Percentiles rank a stretch among this genome's conserved stretches.
Evolutionary conservation across 495 filamentous ascomycete species (phyloP).

Genomic region (Daldinia bambusicola): DNA sequence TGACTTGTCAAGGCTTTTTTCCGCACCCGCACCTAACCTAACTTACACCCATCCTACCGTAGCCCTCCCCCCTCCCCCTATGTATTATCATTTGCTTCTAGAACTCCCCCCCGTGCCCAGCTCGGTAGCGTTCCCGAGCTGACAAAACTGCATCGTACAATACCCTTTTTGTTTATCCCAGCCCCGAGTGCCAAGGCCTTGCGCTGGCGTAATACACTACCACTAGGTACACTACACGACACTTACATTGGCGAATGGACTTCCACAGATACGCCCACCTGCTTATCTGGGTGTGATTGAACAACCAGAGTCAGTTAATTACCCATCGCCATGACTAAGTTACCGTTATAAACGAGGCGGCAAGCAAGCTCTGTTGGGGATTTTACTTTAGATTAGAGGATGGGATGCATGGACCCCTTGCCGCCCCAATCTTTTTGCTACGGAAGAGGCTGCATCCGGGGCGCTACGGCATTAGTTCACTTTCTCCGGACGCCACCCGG

Average conservation of each 20-base stretch:
- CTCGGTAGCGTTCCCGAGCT: conserved; percentile 33
- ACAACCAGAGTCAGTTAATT: neutral
- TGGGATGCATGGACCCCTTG: neutral
- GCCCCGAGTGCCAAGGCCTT: conserved; percentile 7
- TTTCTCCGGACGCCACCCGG: conserved; percentile 31
- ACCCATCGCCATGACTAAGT: neutral
- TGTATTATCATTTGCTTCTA: conserved; percentile 24
- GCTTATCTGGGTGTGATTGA: conserved; percentile 13
- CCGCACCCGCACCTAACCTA: too few species aligned
- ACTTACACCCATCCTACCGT: conserved; percentile 1
- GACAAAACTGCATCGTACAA: too few species aligned
- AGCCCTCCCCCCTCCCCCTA: too few species aligned
- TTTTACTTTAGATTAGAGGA: conserved; percentile 5
- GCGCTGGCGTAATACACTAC: neutral
- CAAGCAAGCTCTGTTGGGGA: neutral
- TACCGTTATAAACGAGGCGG: neutral
- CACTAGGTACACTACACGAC: too few species aligned
- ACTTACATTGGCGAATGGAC: conserved; percentile 6
- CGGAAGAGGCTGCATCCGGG: conserved; percentile 37
- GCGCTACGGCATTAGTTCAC: conserved; percentile 13
- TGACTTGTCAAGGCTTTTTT: too few species aligned
- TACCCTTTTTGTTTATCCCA: too few species aligned
- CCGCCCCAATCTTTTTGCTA: neutral
- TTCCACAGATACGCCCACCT: conserved; percentile 17
- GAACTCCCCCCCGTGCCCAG: conserved; percentile 31